phyloP scores from a whole-genome alignment of 2,329 filamentous ascomycete species.

The Plectosphaerella cucumerina region DNA sequence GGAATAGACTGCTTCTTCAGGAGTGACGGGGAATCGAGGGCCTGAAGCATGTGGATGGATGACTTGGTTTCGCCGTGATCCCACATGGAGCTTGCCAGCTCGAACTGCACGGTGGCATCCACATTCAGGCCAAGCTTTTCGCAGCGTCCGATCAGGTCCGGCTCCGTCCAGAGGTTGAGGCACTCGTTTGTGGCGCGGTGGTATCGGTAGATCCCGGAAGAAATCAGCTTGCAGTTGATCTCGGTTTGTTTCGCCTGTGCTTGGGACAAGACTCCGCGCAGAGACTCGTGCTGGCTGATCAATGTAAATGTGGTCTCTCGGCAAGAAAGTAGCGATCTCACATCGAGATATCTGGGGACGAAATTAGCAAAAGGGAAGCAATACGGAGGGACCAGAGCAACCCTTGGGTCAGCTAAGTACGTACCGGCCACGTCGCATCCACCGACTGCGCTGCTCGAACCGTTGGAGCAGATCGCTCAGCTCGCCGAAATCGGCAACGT shows the following conservation, averaged over 20 bases:
- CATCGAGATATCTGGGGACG: constrained; percentile 61
- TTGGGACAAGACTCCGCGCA: constrained; percentile 58
- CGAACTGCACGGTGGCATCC: constrained; percentile 72
- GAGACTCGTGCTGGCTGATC: constrained; percentile 63
- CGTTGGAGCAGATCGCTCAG: constrained; percentile 57
- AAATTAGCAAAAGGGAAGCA: too few species aligned
- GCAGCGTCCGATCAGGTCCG: constrained; percentile 68
- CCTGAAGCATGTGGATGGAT: constrained; percentile 84
- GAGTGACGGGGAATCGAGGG: constrained; percentile 58
- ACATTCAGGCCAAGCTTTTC: constrained; percentile 68
- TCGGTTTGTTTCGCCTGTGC: constrained; percentile 67
- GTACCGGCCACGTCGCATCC: constrained; percentile 81
- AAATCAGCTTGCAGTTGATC: constrained; percentile 70
- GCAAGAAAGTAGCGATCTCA: constrained; percentile 76
- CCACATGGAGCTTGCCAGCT: constrained; percentile 88
- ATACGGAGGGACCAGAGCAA: not conserved
- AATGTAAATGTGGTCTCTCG: constrained; percentile 79
- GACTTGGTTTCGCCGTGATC: constrained; percentile 86
- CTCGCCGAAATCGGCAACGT: constrained; percentile 53
- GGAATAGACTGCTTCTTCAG: constrained; percentile 66
- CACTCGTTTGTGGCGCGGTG: constrained; percentile 84
- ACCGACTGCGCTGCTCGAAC: constrained; percentile 63
- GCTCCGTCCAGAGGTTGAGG: constrained; percentile 77
- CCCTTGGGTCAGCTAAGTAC: too few species aligned
- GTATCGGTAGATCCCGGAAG: constrained; percentile 70